Base-by-base conservation (phyloP, 768 basidiomycete genomes). In the Amanita rubescens region DNA sequence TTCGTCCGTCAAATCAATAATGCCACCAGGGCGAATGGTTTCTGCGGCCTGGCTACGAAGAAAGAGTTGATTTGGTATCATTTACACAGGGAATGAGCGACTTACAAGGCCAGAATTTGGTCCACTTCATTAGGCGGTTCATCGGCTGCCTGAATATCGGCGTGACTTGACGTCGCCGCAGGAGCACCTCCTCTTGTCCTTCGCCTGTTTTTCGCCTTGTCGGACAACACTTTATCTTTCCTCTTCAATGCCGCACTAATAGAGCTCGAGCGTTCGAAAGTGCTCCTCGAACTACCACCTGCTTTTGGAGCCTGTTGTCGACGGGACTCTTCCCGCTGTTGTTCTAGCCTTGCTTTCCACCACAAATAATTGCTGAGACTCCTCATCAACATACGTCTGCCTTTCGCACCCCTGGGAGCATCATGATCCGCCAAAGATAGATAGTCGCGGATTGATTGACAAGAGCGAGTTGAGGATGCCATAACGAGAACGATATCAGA, bases 401-500 rank as follows among this genome's bases (percentile, higher is more conserved):
- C 94, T 55, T 80, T 82, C 50, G 70, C 59, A 1, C 87, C 89
- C 22, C 74, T 74, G 3, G 79, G 77, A 0, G 79, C 78, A 39
- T 75, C 69, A 2, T 73, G 64, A 55, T 88, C 74, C 73, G 87
- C 81, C 0, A 72, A 71, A 0, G 84, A 79, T 6, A 98, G 76
- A 67, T 90, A 98, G 56, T 94, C 86, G 2, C 81, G 81, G 19
- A 98, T 70, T 41, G 88, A 76, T 17, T 75, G 75, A 60, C 85
- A 87, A 0, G 87, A 87, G 33, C 83, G 77, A 15, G 84, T 76
- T 0, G 93, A 92, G 0, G 85, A 82, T 3, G 87, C 81, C 94
- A 99, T 95, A 53, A 98, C 74, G 25, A 98, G 80, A 8, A 94
- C 79, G 2, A 80, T 81, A 59, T 97, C 86, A 17, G 79, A 80